Conservation (phyloP, 495 filamentous ascomycete species). For the Talaromyces wortmannii region DNA sequence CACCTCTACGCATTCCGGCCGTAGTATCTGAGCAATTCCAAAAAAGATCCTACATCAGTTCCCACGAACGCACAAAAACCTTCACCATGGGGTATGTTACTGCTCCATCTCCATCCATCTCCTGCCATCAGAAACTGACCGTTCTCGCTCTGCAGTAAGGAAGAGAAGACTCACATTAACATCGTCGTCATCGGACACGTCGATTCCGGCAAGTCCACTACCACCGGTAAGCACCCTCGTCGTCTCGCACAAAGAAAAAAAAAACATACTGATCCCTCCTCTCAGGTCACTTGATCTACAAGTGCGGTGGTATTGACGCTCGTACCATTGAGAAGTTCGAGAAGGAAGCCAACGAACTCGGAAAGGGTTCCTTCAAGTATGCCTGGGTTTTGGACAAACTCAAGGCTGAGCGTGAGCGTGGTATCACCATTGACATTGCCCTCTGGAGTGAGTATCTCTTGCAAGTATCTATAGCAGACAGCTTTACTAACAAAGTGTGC, state of each 20-base stretch:
- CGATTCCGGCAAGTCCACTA: constrained; percentile 99
- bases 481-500: not conserved
- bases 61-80: constrained; percentile 20
- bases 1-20: constrained; percentile 45
- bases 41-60: constrained; percentile 39
- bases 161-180: constrained; percentile 82
- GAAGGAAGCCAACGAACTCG: constrained; percentile 99
- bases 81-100: constrained; percentile 47
- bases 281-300: constrained; percentile 95
- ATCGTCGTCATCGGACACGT: constrained; percentile 99
- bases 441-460: constrained; percentile 73
- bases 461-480: not conserved
- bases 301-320: constrained; percentile 99
- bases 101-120: not conserved
- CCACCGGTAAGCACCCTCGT: constrained; percentile 55
- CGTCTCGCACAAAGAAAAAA: constrained; percentile 1
- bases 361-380: constrained; percentile 99
- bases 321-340: constrained; percentile 99
- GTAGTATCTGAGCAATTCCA: constrained; percentile 43
- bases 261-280: constrained; percentile 19
- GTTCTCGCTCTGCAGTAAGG: constrained; percentile 55
- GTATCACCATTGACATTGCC: constrained; percentile 99
- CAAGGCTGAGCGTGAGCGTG: constrained; percentile 99
- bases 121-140: constrained; percentile 7
- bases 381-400: constrained; percentile 99